Conservation (phyloP, 352 stramenopile species). For the Phytophthora pinifolia region DNA sequence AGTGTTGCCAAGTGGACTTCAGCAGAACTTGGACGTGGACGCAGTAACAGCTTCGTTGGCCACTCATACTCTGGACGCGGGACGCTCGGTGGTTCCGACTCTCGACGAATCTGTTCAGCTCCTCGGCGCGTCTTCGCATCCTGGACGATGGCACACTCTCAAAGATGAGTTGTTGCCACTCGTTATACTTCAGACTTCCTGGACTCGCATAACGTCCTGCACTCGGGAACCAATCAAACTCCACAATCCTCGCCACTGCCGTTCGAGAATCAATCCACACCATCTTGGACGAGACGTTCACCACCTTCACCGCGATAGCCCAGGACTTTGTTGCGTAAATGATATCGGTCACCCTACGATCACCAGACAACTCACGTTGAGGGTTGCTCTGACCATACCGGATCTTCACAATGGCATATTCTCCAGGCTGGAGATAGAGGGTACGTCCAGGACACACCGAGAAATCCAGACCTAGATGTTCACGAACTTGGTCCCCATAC, state of each 20-base stretch:
- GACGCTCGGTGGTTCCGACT: background rate
- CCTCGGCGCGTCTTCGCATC: too few relatives aligned
- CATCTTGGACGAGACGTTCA: background rate
- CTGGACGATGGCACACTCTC: background rate
- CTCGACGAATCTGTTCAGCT: too few relatives aligned
- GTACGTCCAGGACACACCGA: background rate
- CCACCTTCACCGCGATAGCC: background rate
- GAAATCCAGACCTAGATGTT: conserved; percentile 25
- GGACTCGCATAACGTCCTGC: background rate
- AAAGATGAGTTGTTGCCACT: background rate
- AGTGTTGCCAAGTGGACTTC: too few relatives aligned
- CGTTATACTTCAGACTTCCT: background rate
- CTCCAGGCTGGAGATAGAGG: background rate
- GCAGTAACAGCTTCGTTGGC: too few relatives aligned
- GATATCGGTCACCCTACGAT: background rate
- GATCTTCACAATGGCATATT: background rate
- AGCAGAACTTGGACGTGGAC: too few relatives aligned
- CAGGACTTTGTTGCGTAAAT: background rate
- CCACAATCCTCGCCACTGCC: background rate
- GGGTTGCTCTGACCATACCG: background rate
- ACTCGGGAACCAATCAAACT: background rate
- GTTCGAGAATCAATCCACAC: background rate
- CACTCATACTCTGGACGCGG: background rate
- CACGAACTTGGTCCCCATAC: too few relatives aligned
- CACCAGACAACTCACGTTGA: background rate